These are phyloP conservation scores for Sporobolomyces roseus DNA, from an alignment of 768 basidiomycete species.

Conservation along the genomic window DNA sequence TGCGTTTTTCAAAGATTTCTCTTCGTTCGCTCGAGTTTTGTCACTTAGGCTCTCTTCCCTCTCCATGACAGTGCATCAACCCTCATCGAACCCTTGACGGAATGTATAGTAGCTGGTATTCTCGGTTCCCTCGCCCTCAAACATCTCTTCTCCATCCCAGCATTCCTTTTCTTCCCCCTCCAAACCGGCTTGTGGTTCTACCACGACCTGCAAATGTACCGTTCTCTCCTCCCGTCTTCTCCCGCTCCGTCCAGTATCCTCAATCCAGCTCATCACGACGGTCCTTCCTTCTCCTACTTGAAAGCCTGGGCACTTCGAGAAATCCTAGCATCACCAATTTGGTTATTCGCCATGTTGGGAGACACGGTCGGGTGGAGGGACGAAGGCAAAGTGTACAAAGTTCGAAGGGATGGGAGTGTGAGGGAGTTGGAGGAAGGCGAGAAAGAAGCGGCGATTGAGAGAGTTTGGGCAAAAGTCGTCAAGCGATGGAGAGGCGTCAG, in stretches of 20 bases:
- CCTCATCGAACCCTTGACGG: conserved; percentile 85
- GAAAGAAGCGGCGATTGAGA: conserved; percentile 24
- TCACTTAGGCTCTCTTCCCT: neutral
- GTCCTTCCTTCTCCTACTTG: conserved; percentile 55
- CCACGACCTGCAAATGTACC: conserved; percentile 77
- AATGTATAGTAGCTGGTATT: conserved; percentile 67
- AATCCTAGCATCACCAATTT: conserved; percentile 80
- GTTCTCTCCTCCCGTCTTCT: conserved; percentile 58
- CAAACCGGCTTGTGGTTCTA: conserved; percentile 61
- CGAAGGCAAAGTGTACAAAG: conserved; percentile 61
- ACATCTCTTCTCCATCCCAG: conserved; percentile 56
- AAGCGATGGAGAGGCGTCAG: conserved; percentile 1
- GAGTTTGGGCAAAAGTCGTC: conserved; percentile 11
- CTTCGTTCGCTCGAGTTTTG: neutral
- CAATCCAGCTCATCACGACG: conserved; percentile 38
- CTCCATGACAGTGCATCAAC: conserved; percentile 59
- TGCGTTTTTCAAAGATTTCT: conserved; percentile 6
- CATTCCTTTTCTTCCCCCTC: conserved; percentile 55
- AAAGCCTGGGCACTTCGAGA: conserved; percentile 77
- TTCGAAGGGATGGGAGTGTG: conserved; percentile 32
- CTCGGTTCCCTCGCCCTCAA: conserved; percentile 60
- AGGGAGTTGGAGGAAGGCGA: conserved; percentile 11
- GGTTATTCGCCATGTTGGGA: conserved; percentile 73
- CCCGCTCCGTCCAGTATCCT: conserved; percentile 25
- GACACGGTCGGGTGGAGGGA: conserved; percentile 77